Base-by-base conservation (phyloP, 2,329 filamentous ascomycete species). In the Penicillium sp. region DNA sequence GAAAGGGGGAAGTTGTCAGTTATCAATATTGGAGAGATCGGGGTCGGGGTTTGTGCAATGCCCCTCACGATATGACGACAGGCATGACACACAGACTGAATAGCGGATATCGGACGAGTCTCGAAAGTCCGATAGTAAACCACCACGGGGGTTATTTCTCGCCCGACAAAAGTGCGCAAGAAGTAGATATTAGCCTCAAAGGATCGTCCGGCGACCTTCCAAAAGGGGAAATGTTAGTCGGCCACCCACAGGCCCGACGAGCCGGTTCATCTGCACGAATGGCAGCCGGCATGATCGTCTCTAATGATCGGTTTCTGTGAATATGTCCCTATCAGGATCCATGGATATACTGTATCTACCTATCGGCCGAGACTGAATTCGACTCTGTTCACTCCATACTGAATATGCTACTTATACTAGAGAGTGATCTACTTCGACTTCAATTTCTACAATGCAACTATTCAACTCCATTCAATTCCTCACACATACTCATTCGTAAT, bases 331-430 rank as follows among this genome's bases (percentile, higher is more conserved):
- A 18, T 18, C 18, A 18, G 18, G 18, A 18, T 18, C 18, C 18
- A 18, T 18, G 18, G n/a, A n/a, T n/a, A n/a, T 18, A 18, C 18
- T 18, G 18, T 18, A 2, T 18, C 18, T 34, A 9, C 10, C 18
- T 40, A n/a, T 40, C 57, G 59, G 59, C 57, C 59, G 57, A 61
- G 57, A 16, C 16, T n/a, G 16, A 10, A 22, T 22, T 34, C 32
- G 10, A 11, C 32, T 13, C 14, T 34, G 11, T 5, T 13, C 32
- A 34, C 14, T 11, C 11, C 14, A 34, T 34, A 34, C 32, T 34
- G 1, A 13, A 9, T 34, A 14, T 11, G 14, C 36, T 39, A 34
- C 31, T 10, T 11, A 34, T 34, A 11, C 13, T 34, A 34, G 31
- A 18, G 18, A 18, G 18, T 18, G 18, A 18, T 18, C 18, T 18